Evolutionary conservation across 768 basidiomycete species (phyloP), one percentile per base, ranked within the genome.

Genomic region (Suillus bovinus): DNA sequence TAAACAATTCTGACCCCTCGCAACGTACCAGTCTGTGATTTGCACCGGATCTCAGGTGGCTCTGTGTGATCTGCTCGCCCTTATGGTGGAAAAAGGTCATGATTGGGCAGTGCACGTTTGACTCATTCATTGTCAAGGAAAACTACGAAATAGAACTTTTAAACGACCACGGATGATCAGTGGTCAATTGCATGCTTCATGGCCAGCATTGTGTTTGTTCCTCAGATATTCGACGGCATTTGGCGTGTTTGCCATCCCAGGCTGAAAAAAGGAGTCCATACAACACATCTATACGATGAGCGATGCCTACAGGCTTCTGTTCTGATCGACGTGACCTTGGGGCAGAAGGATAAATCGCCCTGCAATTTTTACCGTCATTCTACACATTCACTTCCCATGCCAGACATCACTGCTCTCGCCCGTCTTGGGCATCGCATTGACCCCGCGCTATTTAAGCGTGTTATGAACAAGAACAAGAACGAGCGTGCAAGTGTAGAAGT

Each of bases 361-460:
- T 61, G 24, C 55, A 29, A 42, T 61, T 61, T 31, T 13, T 61
- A 14, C 60, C 52, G 20, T 58, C 55, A 29, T 61, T 58, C 17
- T 31, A 24, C 29, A 54, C 60, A 36, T 17, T 27, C 31, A 16
- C 60, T 54, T 22, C 57, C 60, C 9, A 61, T 36, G 27, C 34
- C 33, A 14, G 60, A 53, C 47, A 61, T 56, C 24, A 61, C 60
- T 34, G 33, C 33, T 34, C 33, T 34, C 33, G 33, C 33, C 9
- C 33, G 33, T 10, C 33, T 34, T 34, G 33, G 33, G 10, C 10
- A 34, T 34, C 33, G 33, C 33, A 34, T 34, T 10, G 33, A 34
- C 33, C 33, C 33, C 33, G 33, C 33, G 10, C 33, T 34, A 1
- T 34, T 34, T 34, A 7, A 10, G 33, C 33, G 33, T 34, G 33